phyloP scores from a whole-genome alignment of 192 early-diverging fungal species.

The Podila verticillata region DNA sequence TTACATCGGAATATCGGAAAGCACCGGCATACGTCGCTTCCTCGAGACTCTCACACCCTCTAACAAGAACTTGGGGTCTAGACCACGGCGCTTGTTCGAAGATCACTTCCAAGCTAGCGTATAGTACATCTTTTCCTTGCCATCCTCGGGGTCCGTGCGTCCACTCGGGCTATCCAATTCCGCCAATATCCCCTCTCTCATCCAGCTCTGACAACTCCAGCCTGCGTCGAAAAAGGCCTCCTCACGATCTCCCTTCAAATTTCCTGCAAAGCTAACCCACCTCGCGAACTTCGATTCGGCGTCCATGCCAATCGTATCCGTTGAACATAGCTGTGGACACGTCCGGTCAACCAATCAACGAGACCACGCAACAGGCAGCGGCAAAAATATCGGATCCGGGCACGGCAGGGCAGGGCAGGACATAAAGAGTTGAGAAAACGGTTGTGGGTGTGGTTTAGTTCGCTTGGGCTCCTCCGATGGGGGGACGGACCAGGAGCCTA shows the following conservation, averaged over 20 bases:
- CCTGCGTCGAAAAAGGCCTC: too few species aligned
- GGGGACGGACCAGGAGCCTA: background rate
- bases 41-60: too few species aligned
- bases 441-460: conserved; percentile 1
- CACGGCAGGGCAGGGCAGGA: background rate
- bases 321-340: conserved; percentile 76
- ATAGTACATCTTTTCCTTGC: too few species aligned
- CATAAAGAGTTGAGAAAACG: conserved; percentile 1
- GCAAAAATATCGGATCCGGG: background rate
- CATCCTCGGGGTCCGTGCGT: too few species aligned
- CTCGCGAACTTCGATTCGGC: conserved; percentile 84
- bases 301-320: conserved; percentile 80
- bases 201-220: too few species aligned
- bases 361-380: background rate
- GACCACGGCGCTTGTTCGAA: too few species aligned
- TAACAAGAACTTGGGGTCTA: too few species aligned
- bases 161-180: too few species aligned
- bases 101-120: too few species aligned
- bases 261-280: conserved; percentile 51
- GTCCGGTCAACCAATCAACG: background rate
- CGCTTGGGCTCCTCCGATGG: background rate
- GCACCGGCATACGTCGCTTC: too few species aligned
- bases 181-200: background rate
- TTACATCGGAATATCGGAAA: too few species aligned
- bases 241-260: too few species aligned